Evolutionary conservation across 345 rosid species (phyloP), one percentile per base, ranked within the genome.

Genomic region (Citrus hindsii): DNA sequence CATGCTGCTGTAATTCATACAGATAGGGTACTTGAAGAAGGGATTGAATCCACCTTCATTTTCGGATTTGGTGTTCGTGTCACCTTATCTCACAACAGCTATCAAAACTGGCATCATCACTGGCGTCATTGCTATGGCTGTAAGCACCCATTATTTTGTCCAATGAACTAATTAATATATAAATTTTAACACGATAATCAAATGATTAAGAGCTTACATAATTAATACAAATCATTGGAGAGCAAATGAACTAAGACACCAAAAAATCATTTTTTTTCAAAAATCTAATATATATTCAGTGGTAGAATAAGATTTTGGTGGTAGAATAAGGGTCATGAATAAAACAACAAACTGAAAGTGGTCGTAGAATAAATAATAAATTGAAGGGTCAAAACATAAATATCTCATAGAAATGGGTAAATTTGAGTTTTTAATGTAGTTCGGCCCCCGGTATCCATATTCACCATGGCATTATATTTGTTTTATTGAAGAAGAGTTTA

Each of bases 121-220:
- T 3, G 98, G 98, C 59, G 80, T 93, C 84, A 88, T 94, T 1
- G 98, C 97, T 32, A 90, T 94, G 13, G 95, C 98, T 22, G 98
- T 94, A 85, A 83, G 89, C 69, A 46, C 18, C 18, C 30, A 30
- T 58, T 48, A 9, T 24, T 25, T 24, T 8, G 16, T 42, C 25
- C 64, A 18, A 32, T 7, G 58, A 53, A 53, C 58, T 6, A 53
- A 53, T 30, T 16, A 30, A 64, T 30, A 2, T 4, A 19, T 30
- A 30, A 32, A 6, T 64, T 46, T 30, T 64, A 35, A 30, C 21
- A 16, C n/a, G 13, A 64, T 64, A 1, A 64, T 64, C 68, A 16
- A 12, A 6, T 64, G 7, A 0, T 53, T 19, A 53, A 53, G 58
- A 53, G n/a, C 22, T 22, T 24, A 10, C 32, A 19, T 25, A 12